phyloP scores from a whole-genome alignment of 805 yeast species.

The Pachysolen tannophilus region DNA sequence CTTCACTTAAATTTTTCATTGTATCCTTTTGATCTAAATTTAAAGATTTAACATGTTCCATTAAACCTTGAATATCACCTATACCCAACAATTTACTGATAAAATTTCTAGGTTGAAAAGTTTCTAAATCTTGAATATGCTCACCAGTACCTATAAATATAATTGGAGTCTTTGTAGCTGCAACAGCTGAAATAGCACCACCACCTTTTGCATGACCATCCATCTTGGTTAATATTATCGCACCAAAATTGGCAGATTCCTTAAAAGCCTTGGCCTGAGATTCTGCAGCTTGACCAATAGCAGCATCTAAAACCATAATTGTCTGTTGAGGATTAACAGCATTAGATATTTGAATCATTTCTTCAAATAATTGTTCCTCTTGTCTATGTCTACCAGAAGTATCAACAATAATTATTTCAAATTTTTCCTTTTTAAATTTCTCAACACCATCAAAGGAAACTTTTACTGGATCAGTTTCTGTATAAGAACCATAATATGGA shows the following conservation, averaged over 20 bases:
- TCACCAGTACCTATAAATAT: conserved; percentile 98
- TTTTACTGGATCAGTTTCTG: conserved; percentile 91
- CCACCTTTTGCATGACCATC: conserved; percentile 99
- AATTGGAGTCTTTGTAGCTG: conserved; percentile 92
- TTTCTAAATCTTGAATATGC: conserved; percentile 87
- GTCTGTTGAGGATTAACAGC: conserved; percentile 93
- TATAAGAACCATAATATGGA: conserved; percentile 91
- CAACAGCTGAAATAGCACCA: conserved; percentile 98
- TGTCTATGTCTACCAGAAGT: conserved; percentile 98
- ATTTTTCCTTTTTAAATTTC: conserved; percentile 82
- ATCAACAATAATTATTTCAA: conserved; percentile 91
- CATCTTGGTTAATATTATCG: conserved; percentile 90
- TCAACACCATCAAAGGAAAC: conserved; percentile 90
- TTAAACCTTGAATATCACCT: conserved; percentile 88
- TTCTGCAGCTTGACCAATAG: conserved; percentile 98
- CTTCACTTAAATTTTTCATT: conserved; percentile 88
- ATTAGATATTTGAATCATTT: conserved; percentile 88
- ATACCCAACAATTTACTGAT: conserved; percentile 90
- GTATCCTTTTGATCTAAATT: conserved; percentile 86
- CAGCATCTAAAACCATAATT: conserved; percentile 94
- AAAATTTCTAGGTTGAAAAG: conserved; percentile 83
- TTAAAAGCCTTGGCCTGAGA: conserved; percentile 91
- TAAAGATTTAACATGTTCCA: conserved; percentile 87
- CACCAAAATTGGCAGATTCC: conserved; percentile 88
- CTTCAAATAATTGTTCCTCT: conserved; percentile 83